These are phyloP conservation scores for Calonectria henricotiae DNA, from an alignment of 2,329 filamentous ascomycete species.

Conservation along the genomic window DNA sequence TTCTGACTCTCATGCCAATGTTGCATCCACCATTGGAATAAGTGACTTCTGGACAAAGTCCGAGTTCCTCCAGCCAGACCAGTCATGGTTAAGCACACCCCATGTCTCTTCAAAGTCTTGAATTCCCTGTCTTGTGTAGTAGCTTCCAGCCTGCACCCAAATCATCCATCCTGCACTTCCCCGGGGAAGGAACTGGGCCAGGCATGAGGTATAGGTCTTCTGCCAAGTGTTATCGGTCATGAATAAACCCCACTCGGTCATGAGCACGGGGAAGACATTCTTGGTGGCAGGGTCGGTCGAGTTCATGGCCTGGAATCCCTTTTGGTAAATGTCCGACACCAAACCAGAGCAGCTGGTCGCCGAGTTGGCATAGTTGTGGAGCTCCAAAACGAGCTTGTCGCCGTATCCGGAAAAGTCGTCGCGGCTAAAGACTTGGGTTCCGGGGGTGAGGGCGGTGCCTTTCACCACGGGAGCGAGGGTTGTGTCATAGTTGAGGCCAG, in stretches of 20 bases:
- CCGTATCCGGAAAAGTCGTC: conserved; percentile 66
- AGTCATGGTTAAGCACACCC: conserved; percentile 71
- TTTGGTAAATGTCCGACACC: conserved; percentile 64
- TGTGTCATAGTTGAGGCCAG: conserved; percentile 73
- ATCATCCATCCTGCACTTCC: conserved; percentile 71
- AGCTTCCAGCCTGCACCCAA: conserved; percentile 74
- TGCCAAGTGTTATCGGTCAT: conserved; percentile 66
- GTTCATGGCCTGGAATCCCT: conserved; percentile 70
- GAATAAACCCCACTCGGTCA: conserved; percentile 72
- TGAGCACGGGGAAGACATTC: conserved; percentile 61
- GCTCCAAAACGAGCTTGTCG: conserved; percentile 73
- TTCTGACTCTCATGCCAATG: conserved; percentile 16
- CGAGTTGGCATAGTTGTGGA: conserved; percentile 74
- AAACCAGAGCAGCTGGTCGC: conserved; percentile 66
- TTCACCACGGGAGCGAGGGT: conserved; percentile 68
- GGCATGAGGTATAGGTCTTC: conserved; percentile 68
- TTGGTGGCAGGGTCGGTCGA: conserved; percentile 55
- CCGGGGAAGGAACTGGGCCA: conserved; percentile 66
- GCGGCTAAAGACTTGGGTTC: conserved; percentile 62
- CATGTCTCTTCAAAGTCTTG: conserved; percentile 74
- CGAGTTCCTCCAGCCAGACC: conserved; percentile 67
- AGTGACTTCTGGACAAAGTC: conserved; percentile 60
- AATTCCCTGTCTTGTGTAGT: conserved; percentile 69
- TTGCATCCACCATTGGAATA: conserved; percentile 58
- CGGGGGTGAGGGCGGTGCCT: conserved; percentile 65